Conservation (phyloP, 805 yeast species). For the Grigorovia yakushimaensis region DNA sequence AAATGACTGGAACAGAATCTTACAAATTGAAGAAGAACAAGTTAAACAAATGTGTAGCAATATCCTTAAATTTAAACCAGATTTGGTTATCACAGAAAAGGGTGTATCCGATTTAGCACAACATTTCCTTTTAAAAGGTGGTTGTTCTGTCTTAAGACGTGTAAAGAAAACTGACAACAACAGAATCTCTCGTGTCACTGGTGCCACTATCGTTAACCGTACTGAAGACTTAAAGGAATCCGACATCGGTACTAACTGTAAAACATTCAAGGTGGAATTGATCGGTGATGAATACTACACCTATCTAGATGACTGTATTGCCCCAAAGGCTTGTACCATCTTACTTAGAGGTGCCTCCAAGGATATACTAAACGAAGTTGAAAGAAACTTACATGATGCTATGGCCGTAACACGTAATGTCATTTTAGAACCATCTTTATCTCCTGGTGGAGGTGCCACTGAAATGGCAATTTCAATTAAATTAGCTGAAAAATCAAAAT, state of each 20-base stretch:
- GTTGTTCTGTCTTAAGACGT: conserved; percentile 86
- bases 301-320: conserved; percentile 64
- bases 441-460: conserved; percentile 99
- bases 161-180: conserved; percentile 93
- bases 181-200: conserved; percentile 93
- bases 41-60: conserved; percentile 79
- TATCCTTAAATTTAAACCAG: conserved; percentile 78
- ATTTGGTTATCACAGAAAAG: conserved; percentile 91
- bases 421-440: conserved; percentile 82
- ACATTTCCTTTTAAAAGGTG: conserved; percentile 88
- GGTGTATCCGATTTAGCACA: conserved; percentile 98
- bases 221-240: conserved; percentile 87
- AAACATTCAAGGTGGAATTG: conserved; percentile 82
- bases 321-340: conserved; percentile 91
- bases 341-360: conserved; percentile 93
- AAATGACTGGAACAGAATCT: conserved; percentile 89
- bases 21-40: conserved; percentile 97
- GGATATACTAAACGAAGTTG: conserved; percentile 92
- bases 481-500: conserved; percentile 82
- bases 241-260: conserved; percentile 85
- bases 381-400: conserved; percentile 95
- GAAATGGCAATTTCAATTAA: conserved; percentile 95
- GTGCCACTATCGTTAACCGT: conserved; percentile 94
- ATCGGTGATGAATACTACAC: conserved; percentile 98
- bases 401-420: conserved; percentile 97